Evolutionary conservation across 495 filamentous ascomycete genomes (phyloP), one percentile per base, ranked within the genome.

Genomic region (Penicillium diatomitis): DNA sequence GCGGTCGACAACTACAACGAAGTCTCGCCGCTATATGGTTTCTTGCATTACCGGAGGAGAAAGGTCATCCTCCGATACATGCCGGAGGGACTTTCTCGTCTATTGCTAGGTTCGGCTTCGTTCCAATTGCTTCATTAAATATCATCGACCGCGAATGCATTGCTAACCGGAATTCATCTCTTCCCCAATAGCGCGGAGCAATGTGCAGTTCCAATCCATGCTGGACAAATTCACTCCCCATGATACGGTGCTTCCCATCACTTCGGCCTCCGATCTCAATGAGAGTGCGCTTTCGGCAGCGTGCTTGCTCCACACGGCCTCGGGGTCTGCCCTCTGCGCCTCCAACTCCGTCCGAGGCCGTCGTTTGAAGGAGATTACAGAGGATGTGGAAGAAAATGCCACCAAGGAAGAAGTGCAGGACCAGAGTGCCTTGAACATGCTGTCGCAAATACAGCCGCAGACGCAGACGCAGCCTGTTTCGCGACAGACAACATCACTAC

Each of bases 1-100:
- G 75, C 82, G 38, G 81, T 96, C 52, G 81, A 84, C 32, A 71
- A 77, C 53, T 94, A 95, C 58, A 78, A 84, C 35, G 88, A 96
- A 49, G 76, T 75, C 38, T 91, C 88, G 41, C 92, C 94, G 8
- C 71, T 98, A 28, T 98, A 90, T 61, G 94, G 92, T 35, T 92
- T 96, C 52, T 69, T 98, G 46, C 80, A 87, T 47, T 97, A 96
- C 60, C 79, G 92, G 28, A 82, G 90, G 55, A 80, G 88, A 57
- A 96, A 90, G 69, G 85, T 97, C 46, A 70, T 98, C 39, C 78
- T 98, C 57, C 95, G 90, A 63, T 96, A 90, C 60, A 72, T 95
- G 45, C 94, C 94, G 3, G 87, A 95, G 53, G 88, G 84, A 33
- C 85, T 90, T 43, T 96, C 91, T 45, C 79, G 92, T 50, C 73